Conservation (phyloP, 495 filamentous ascomycete genomes). For the Aspergillus mulundensis region DNA sequence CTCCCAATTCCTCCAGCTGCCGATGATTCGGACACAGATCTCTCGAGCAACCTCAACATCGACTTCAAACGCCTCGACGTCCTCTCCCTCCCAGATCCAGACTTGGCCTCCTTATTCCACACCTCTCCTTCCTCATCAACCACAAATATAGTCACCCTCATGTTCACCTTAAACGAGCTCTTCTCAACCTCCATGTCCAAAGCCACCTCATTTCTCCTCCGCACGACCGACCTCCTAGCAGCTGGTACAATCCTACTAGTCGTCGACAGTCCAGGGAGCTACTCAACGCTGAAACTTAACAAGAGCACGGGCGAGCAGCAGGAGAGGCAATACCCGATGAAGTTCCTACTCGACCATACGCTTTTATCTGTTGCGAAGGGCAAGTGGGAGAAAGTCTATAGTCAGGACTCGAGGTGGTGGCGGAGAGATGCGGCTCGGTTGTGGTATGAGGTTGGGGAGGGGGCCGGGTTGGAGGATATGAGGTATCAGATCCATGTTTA, state of each 20-base stretch:
- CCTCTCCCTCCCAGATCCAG: conserved; percentile 43
- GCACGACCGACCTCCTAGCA: conserved; percentile 52
- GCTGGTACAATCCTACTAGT: conserved; percentile 70
- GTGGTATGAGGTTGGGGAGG: conserved; percentile 68
- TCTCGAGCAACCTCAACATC: conserved; percentile 28
- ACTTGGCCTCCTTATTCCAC: conserved; percentile 39
- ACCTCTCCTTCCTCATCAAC: conserved; percentile 10
- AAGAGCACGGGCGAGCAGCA: conserved; percentile 27
- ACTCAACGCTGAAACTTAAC: conserved; percentile 71
- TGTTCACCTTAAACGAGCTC: conserved; percentile 97
- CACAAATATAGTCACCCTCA: conserved; percentile 65
- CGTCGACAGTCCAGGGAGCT: conserved; percentile 88
- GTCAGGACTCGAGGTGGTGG: conserved; percentile 81
- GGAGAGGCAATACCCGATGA: conserved; percentile 83
- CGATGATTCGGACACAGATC: background rate
- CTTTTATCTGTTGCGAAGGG: conserved; percentile 52
- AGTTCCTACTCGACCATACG: conserved; percentile 84
- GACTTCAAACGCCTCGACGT: conserved; percentile 61
- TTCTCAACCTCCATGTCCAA: conserved; percentile 70
- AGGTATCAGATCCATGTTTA: conserved; percentile 89
- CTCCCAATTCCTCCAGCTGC: background rate
- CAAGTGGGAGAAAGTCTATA: conserved; percentile 67
- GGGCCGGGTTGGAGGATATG: conserved; percentile 77
- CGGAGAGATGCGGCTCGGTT: conserved; percentile 59
- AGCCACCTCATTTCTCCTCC: conserved; percentile 70